Base-by-base conservation (phyloP, 2,329 filamentous ascomycete genomes). In the Aspergillus latus region DNA sequence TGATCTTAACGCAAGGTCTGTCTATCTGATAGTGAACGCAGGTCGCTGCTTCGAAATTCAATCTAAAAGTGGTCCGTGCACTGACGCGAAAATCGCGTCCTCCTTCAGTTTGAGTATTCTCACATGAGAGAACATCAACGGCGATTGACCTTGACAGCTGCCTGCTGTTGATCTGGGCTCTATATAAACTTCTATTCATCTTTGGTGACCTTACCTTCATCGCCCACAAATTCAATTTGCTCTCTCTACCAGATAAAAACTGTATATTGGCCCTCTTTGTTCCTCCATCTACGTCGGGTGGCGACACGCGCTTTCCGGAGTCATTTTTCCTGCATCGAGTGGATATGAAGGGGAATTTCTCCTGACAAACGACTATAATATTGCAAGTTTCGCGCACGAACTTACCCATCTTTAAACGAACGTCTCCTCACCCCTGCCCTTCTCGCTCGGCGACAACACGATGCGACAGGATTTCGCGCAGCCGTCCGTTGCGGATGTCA, bases 41-140 rank as follows among this genome's bases (percentile, higher is more conserved):
- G 2, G 30, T 34, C 30, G 30, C 30, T 34, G 30, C 6, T 34
- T 7, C 26, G 59, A 56, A 21, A 21, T 21, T 46, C 62, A 59
- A 69, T 72, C 53, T 64, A 69, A 58, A 62, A 28, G 1, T 70
- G 69, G 69, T 63, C 69, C 58, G 69, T 72, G 69, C 69, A 13
- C 57, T 9, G 59, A 72, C 68, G 66, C 69, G 69, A 69, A 68
- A 67, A 65, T 61, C 68, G 67, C 68, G 69, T 63, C 56, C 37
- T 30, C 29, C 45, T 10, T 30, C 13, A 50, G 10, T n/a, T 21
- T 21, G 21, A 21, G 21, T 21, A 39, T 42, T 46, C 50, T 26
- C 43, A 42, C 26, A 51, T n/a, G n/a, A 15, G 44, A 15, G 13
- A 37, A 37, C 34, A 37, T 37, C 28, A 37, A 39, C 42, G n/a